Base-by-base conservation (phyloP, 768 basidiomycete species). In the Ramaria rubella region DNA sequence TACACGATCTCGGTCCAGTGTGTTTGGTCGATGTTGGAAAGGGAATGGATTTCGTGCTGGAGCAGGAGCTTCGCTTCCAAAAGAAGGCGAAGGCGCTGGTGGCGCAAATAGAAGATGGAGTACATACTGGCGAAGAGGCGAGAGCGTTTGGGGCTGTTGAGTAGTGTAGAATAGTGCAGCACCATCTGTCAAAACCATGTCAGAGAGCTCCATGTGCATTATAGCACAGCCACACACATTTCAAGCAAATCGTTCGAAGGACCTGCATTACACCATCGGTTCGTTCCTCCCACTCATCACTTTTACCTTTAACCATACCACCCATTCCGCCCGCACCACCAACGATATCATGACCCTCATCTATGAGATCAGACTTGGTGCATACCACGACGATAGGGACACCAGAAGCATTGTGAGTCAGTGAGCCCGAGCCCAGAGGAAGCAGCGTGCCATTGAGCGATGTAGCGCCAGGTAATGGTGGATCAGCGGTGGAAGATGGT, bases 211-310 rank as follows among this genome's bases (percentile, higher is more conserved):
- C 12, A 8, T 21, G 29, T 21, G 21, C 17, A 57, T 23, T n/a
- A 11, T 8, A 26, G 43, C 12, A 14, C 27, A 42, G 11, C 11
- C 27, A 75, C 93, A 65, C 61, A 94, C 95, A 96, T 71, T 91
- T 90, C 51, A 97, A 71, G 67, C 92, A 95, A 52, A 98, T 82
- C 0, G 92, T 90, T 36, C 96, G 80, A 50, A 99, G 77, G n/a
- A 90, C 83, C 65, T 98, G 95, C 85, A 96, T 95, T 4, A 97
- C 76, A 38, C 88, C 87, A 66, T 99, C 96, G 40, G 93, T 94
- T 63, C 87, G 77, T 69, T 99, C 96, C 69, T 99, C 96, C 90
- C 90, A 92, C 64, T 90, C 88, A 9, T 83, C 87, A 1, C 91
- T 90, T 67, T 92, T 93, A 3, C 90, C 90, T 70, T 91, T 93